Conservation (phyloP, 495 filamentous ascomycete genomes). For the Usnea hakonensis region DNA sequence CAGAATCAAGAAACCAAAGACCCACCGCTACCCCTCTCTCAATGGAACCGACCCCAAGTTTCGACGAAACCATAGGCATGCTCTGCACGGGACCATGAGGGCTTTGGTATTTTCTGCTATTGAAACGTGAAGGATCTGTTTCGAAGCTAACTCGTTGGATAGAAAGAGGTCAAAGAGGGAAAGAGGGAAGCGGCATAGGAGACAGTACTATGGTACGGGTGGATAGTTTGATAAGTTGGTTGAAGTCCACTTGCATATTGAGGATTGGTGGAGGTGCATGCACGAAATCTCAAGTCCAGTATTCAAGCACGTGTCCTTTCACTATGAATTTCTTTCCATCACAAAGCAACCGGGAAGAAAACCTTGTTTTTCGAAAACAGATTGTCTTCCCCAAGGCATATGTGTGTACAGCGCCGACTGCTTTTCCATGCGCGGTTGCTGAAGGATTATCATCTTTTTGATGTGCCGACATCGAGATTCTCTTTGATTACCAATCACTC, state of each 20-base stretch:
- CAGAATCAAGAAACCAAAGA: slow-evolving; percentile 99
- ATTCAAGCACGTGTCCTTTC: neutral
- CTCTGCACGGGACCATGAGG: slow-evolving; percentile 95
- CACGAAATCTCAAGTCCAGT: neutral
- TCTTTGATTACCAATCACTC: slow-evolving; percentile 92
- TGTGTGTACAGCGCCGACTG: slow-evolving; percentile 98
- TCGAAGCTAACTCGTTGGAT: slow-evolving; percentile 40
- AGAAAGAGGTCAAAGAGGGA: slow-evolving; percentile 98
- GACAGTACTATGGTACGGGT: slow-evolving; percentile 17
- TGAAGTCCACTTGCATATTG: neutral
- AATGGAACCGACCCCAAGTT: slow-evolving; percentile 99
- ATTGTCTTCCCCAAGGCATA: slow-evolving; percentile 58
- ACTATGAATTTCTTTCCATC: neutral
- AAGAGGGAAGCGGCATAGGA: slow-evolving; percentile 80
- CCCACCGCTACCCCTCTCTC: slow-evolving; percentile 94
- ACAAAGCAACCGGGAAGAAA: neutral
- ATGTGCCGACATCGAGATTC: slow-evolving; percentile 75
- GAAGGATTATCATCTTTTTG: slow-evolving; percentile 78
- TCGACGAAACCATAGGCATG: slow-evolving; percentile 98
- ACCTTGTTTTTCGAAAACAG: neutral
- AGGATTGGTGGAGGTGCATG: neutral
- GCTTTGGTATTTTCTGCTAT: slow-evolving; percentile 69
- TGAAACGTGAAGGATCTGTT: slow-evolving; percentile 1
- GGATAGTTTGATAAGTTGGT: neutral
- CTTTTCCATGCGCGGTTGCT: slow-evolving; percentile 71